Evolutionary conservation across 1,284 basidiomycete species (phyloP), one percentile per base, ranked within the genome.

Genomic region (Chondrostereum purpureum): DNA sequence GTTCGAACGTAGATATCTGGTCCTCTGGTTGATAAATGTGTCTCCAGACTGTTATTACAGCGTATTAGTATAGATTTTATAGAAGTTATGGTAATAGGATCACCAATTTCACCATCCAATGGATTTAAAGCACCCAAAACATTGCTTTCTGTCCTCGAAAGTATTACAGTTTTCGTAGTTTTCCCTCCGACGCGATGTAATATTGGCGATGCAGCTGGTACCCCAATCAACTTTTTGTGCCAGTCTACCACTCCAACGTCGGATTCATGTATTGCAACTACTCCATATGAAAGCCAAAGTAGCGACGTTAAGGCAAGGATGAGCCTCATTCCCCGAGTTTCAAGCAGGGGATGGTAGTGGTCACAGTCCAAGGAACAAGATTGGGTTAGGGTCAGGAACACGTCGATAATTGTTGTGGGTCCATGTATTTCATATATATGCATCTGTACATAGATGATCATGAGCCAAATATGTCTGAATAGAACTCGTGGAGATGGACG

Each of bases 31-130:
- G 81, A 52, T 85, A 81, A 43, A 83, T 60, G 60, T 87, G 78
- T 60, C 93, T 76, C 93, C 93, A 97, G 17, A 74, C 91, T 91
- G 54, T n/a, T n/a, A n/a, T n/a, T n/a, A n/a, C n/a, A n/a, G n/a
- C n/a, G n/a, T n/a, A n/a, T n/a, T n/a, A n/a, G n/a, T n/a, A n/a
- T n/a, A n/a, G n/a, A n/a, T n/a, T n/a, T n/a, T n/a, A n/a, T n/a
- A n/a, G n/a, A n/a, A n/a, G n/a, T n/a, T n/a, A n/a, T n/a, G n/a
- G n/a, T n/a, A n/a, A n/a, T n/a, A n/a, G n/a, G n/a, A n/a, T 52
- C 58, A 92, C 90, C 78, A 56, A 94, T 66, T 44, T 71, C 74
- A 1, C 92, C 92, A 55, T 84, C 76, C 12, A 73, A 68, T 1
- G 80, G 77, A 57, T 88, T 77, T 47, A 96, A 53, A 1, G 82